Conservation (phyloP, 345 rosid genomes). For the Xanthoceras sorbifolium region DNA sequence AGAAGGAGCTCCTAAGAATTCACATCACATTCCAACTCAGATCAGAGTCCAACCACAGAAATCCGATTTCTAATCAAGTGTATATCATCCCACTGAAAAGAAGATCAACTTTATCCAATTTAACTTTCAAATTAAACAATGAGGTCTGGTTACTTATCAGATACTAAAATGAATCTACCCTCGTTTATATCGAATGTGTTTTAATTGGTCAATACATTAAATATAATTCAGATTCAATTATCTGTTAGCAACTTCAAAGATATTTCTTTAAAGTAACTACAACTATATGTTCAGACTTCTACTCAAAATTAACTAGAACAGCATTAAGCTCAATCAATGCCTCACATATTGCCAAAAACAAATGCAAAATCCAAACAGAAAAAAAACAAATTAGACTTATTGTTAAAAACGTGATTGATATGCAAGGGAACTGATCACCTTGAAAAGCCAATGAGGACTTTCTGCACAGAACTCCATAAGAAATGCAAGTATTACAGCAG, state of each 20-base stretch:
- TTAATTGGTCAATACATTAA: neutral
- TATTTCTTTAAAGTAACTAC: neutral
- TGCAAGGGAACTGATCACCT: constrained; percentile 47
- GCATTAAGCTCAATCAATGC: neutral
- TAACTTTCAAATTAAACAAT: neutral
- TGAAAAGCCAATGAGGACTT: constrained; percentile 97
- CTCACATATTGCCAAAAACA: neutral
- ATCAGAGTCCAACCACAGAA: neutral
- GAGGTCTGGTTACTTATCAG: neutral
- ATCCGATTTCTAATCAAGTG: neutral
- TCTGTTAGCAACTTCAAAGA: neutral
- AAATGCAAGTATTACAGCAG: constrained; percentile 71
- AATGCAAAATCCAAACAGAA: constrained; percentile 10
- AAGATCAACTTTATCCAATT: neutral
- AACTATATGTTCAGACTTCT: neutral
- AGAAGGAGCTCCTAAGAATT: constrained; percentile 9
- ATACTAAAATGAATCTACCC: neutral
- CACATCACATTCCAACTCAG: constrained; percentile 10
- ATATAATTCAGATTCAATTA: neutral
- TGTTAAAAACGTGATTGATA: constrained; percentile 10
- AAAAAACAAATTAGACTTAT: neutral
- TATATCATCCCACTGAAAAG: neutral
- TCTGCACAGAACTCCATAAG: constrained; percentile 78
- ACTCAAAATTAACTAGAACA: neutral
- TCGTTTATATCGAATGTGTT: neutral